Evolutionary conservation across 495 filamentous ascomycete genomes (phyloP).

Genomic region (Podospora anserina): DNA sequence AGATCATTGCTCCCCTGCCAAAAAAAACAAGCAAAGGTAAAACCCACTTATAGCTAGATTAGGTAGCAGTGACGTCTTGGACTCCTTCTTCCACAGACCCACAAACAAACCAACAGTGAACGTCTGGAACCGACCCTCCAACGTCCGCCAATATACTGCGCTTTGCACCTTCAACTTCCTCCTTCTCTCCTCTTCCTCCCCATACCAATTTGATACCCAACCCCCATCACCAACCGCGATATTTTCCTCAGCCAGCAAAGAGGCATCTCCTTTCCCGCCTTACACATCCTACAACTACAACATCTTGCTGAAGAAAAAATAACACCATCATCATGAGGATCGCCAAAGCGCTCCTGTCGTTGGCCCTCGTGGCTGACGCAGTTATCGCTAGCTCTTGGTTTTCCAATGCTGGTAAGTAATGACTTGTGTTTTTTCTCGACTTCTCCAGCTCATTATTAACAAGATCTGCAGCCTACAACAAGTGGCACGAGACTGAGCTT

Average conservation of each 20-base stretch:
- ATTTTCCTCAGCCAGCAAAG: background rate
- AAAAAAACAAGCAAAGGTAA: background rate
- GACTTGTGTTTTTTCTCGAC: background rate
- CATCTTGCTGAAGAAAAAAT: constrained; percentile 3
- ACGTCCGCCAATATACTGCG: constrained; percentile 9
- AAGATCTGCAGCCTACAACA: constrained; percentile 75
- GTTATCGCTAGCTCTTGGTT: constrained; percentile 75
- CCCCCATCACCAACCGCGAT: background rate
- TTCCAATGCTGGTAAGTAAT: constrained; percentile 46
- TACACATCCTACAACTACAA: constrained; percentile 12
- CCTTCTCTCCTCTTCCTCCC: background rate
- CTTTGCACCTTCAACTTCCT: background rate
- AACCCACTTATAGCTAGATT: background rate
- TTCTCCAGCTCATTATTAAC: background rate
- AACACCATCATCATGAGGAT: constrained; percentile 61
- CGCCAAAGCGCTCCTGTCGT: constrained; percentile 62
- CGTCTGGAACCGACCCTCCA: constrained; percentile 3
- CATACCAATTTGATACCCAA: constrained; percentile 11
- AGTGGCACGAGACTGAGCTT: constrained; percentile 97
- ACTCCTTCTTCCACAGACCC: constrained; percentile 11
- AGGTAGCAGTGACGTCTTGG: constrained; percentile 31
- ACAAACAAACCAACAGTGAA: constrained; percentile 5
- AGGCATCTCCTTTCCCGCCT: background rate
- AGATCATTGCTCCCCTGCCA: background rate
- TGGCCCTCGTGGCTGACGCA: constrained; percentile 66